These are phyloP conservation scores for Blumeria graminis DNA, from an alignment of 2,329 filamentous ascomycete species.

Conservation along the genomic window DNA sequence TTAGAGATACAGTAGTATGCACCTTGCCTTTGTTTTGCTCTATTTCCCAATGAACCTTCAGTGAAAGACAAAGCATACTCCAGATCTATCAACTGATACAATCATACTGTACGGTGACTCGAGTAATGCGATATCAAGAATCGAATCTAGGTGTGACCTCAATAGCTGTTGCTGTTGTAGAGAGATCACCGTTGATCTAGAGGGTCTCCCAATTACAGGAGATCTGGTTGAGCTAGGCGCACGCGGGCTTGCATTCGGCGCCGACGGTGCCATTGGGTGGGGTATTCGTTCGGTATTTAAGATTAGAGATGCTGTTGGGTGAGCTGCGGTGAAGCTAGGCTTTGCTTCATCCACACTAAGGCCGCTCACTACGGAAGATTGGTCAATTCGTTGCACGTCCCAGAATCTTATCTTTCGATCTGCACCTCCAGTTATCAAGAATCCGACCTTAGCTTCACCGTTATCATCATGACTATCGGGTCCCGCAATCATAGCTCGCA, in stretches of 20 bases:
- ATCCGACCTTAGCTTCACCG: conserved; percentile 52
- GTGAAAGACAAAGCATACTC: conserved; percentile 62
- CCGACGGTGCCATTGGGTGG: conserved; percentile 9
- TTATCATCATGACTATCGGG: conserved; percentile 40
- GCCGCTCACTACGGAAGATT: conserved; percentile 61
- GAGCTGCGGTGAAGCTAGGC: conserved; percentile 44
- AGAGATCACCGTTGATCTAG: conserved; percentile 64
- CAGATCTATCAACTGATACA: conserved; percentile 68
- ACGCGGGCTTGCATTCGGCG: conserved; percentile 14
- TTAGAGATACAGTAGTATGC: no score
- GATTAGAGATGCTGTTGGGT: conserved; percentile 36
- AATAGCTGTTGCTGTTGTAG: conserved; percentile 70
- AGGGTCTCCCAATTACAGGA: conserved; percentile 21
- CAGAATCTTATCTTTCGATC: conserved; percentile 87
- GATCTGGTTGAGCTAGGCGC: conserved; percentile 12
- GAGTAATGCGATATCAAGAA: conserved; percentile 70
- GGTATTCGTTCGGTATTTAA: conserved; percentile 34
- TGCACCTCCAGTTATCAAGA: conserved; percentile 66
- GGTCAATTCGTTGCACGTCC: conserved; percentile 60
- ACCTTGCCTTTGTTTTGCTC: no score
- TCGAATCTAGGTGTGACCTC: conserved; percentile 64
- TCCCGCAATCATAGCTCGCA: conserved; percentile 51
- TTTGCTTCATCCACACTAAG: conserved; percentile 43
- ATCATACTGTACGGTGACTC: conserved; percentile 85
- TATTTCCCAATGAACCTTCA: conserved; percentile 3